Conservation (phyloP, 352 stramenopile species). For the Globisporangium lucens region DNA sequence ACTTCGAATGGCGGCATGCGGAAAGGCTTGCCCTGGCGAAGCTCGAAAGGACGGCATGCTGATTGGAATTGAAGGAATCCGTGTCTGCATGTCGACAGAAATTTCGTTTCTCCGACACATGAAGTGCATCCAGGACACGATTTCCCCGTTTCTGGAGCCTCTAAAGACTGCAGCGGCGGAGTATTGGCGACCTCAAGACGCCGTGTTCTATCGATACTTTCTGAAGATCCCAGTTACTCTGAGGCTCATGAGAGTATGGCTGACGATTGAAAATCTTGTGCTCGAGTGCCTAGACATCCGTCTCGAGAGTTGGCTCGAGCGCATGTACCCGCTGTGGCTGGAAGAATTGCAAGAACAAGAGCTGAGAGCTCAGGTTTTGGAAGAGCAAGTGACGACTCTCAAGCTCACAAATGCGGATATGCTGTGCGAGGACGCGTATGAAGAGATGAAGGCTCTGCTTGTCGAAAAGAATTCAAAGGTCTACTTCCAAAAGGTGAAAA, state of each 20-base stretch:
- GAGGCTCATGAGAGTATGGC: slow-evolving; percentile 40
- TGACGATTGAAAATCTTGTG: slow-evolving; percentile 39
- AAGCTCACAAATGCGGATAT: slow-evolving; percentile 57
- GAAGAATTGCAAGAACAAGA: slow-evolving; percentile 66
- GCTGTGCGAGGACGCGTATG: slow-evolving; percentile 27
- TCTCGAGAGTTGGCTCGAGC: slow-evolving; percentile 68
- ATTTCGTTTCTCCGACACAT: slow-evolving; percentile 36
- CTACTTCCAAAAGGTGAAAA: slow-evolving; percentile 60
- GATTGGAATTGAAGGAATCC: slow-evolving; percentile 46
- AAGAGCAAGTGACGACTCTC: slow-evolving; percentile 56
- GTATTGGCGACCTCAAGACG: slow-evolving; percentile 63
- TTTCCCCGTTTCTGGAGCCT: slow-evolving; percentile 31
- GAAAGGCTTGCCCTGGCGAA: slow-evolving; percentile 9
- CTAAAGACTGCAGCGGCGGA: slow-evolving; percentile 22
- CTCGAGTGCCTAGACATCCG: slow-evolving; percentile 47
- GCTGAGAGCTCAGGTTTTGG: slow-evolving; percentile 49
- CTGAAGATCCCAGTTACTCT: slow-evolving; percentile 31
- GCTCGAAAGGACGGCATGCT: slow-evolving; percentile 48
- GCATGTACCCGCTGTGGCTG: slow-evolving; percentile 70
- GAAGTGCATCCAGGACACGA: slow-evolving; percentile 22
- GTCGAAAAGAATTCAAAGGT: slow-evolving; percentile 56
- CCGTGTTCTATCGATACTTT: slow-evolving; percentile 66
- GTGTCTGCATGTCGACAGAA: slow-evolving; percentile 29
- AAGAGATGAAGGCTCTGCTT: slow-evolving; percentile 49
- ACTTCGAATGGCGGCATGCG: slow-evolving; percentile 36